Conservation (phyloP, 495 filamentous ascomycete species). For the Tuber borchii region DNA sequence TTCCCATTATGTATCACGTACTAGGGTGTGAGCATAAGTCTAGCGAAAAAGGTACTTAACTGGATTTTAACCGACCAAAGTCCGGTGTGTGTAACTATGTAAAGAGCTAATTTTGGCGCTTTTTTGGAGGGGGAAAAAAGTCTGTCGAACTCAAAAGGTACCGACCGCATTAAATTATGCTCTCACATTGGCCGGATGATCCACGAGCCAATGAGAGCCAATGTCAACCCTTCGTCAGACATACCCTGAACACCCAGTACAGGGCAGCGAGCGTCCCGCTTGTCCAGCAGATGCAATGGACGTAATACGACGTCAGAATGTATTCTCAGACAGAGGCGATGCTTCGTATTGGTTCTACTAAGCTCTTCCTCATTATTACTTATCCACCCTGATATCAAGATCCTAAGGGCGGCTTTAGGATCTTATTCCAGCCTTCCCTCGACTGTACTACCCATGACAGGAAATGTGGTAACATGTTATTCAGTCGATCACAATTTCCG, state of each 20-base stretch:
- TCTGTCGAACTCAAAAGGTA: too few relatives aligned
- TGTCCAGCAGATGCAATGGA: conserved; percentile 43
- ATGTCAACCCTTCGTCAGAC: too few relatives aligned
- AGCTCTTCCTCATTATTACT: conserved; percentile 79
- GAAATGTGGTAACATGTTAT: conserved; percentile 84
- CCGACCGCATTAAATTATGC: too few relatives aligned
- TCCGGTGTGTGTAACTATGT: too few relatives aligned
- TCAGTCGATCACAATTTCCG: conserved; percentile 84
- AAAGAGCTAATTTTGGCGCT: too few relatives aligned
- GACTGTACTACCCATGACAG: conserved; percentile 81
- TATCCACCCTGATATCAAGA: conserved; percentile 94
- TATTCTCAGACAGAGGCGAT: conserved; percentile 22
- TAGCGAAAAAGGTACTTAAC: too few relatives aligned
- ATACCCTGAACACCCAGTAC: too few relatives aligned
- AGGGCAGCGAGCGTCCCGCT: conserved; percentile 41
- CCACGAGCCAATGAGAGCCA: too few relatives aligned
- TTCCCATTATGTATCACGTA: conserved; percentile 52
- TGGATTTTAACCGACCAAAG: too few relatives aligned
- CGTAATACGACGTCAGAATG: neutral
- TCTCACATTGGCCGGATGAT: too few relatives aligned
- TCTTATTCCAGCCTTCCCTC: conserved; percentile 77
- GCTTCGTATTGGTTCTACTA: conserved; percentile 79
- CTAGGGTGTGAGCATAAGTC: too few relatives aligned
- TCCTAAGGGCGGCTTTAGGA: conserved; percentile 83
- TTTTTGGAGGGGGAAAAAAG: too few relatives aligned